These are phyloP conservation scores for Rhizodiscina lignyota DNA, from an alignment of 495 filamentous ascomycete genomes.

Conservation along the genomic window DNA sequence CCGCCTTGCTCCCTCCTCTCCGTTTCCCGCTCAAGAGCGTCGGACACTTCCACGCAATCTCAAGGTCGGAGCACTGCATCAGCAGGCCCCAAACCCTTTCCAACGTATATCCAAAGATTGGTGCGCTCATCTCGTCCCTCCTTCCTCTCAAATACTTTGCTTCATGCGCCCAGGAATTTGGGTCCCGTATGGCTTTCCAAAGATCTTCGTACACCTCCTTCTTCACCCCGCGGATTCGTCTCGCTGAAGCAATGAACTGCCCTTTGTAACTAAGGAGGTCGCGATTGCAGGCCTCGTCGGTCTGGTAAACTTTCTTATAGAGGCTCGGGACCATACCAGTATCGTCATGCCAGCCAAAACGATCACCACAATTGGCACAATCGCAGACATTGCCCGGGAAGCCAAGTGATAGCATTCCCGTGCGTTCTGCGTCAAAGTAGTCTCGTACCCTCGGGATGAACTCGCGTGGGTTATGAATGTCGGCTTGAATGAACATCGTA, in stretches of 20 bases:
- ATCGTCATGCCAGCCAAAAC: slow-evolving; percentile 19
- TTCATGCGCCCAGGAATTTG: slow-evolving; percentile 17
- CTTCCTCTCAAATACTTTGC: slow-evolving; percentile 11
- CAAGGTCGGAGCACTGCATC: slow-evolving; percentile 22
- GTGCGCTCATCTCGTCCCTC: slow-evolving; percentile 17
- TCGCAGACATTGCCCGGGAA: slow-evolving; percentile 17
- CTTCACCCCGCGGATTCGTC: slow-evolving; percentile 20
- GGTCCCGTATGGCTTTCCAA: slow-evolving; percentile 16
- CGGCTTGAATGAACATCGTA: slow-evolving; percentile 30
- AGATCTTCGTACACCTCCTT: slow-evolving; percentile 20
- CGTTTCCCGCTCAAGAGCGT: slow-evolving; percentile 19
- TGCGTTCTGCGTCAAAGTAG: slow-evolving; percentile 19
- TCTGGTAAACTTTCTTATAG: slow-evolving; percentile 7
- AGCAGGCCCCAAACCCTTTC: slow-evolving; percentile 27
- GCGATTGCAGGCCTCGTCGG: slow-evolving; percentile 4
- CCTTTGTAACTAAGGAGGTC: slow-evolving; percentile 25
- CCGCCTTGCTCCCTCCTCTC: slow-evolving; percentile 13
- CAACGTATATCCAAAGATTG: slow-evolving; percentile 26
- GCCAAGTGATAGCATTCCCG: slow-evolving; percentile 26
- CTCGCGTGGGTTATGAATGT: slow-evolving; percentile 21
- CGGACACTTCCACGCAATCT: slow-evolving; percentile 21
- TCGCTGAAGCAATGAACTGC: slow-evolving; percentile 27
- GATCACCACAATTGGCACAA: slow-evolving; percentile 21
- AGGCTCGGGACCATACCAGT: slow-evolving; percentile 16
- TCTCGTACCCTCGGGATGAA: slow-evolving; percentile 21